A percentile compares a stretch with the other conserved stretches of the same genome.
Evolutionary conservation across 768 basidiomycete genomes (phyloP).

Genomic region (Auricularia auricula-judae): DNA sequence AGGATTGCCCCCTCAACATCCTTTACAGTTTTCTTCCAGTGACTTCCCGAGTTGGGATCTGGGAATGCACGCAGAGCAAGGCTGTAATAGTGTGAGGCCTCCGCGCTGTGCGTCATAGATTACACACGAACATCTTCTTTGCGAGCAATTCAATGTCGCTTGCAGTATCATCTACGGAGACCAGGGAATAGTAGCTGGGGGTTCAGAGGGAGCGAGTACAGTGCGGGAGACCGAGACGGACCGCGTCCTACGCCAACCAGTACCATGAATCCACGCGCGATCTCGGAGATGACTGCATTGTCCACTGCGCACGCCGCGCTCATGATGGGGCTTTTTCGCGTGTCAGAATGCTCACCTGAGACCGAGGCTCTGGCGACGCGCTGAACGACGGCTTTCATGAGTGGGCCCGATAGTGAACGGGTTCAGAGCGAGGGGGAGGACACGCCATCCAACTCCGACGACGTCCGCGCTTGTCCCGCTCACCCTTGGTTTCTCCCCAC

Average conservation of each 20-base stretch:
- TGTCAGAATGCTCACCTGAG: constrained; percentile 36
- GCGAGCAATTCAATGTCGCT: constrained; percentile 60
- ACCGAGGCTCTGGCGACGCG: constrained; percentile 80
- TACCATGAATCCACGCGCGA: constrained; percentile 79
- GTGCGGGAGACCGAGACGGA: constrained; percentile 21
- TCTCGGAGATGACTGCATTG: constrained; percentile 64
- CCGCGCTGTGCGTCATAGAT: not conserved
- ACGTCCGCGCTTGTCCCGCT: not conserved
- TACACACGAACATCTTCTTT: constrained; percentile 67
- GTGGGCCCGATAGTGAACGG: not conserved
- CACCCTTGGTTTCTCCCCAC: not conserved
- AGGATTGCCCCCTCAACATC: constrained; percentile 86
- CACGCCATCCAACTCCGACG: too few relatives aligned
- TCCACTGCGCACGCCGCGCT: constrained; percentile 44
- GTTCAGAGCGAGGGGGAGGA: too few relatives aligned
- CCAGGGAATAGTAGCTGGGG: not conserved
- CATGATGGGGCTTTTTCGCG: not conserved
- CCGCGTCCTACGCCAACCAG: constrained; percentile 82
- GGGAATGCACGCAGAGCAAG: constrained; percentile 65
- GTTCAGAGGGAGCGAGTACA: constrained; percentile 3
- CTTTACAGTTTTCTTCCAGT: constrained; percentile 84
- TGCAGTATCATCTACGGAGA: constrained; percentile 63
- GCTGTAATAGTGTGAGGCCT: constrained; percentile 24
- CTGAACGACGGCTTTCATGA: constrained; percentile 81
- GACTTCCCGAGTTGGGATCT: constrained; percentile 42